phyloP scores from a whole-genome alignment of 352 stramenopile species.

The Pythium angustatum region DNA sequence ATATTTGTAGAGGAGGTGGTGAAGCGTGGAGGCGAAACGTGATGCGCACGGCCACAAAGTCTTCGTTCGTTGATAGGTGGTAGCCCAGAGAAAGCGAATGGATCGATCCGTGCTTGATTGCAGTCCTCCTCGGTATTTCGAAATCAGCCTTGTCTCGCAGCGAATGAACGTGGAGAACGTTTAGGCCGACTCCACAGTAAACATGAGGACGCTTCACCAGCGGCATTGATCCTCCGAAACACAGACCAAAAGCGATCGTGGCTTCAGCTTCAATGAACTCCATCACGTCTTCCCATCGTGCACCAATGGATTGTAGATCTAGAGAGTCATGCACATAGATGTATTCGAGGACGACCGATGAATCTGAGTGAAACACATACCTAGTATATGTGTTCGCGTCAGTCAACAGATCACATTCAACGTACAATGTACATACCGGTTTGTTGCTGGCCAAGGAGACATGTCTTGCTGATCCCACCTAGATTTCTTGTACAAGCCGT shows the following conservation, averaged over 20 bases:
- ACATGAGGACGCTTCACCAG: background rate
- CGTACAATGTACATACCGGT: constrained; percentile 1
- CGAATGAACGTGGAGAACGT: constrained; percentile 13
- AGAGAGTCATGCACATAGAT: constrained; percentile 18
- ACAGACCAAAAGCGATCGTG: constrained; percentile 6
- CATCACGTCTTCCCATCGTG: constrained; percentile 19
- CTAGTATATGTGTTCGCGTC: background rate
- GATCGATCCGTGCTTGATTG: background rate
- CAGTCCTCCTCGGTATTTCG: background rate
- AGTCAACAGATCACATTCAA: background rate
- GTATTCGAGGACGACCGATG: constrained; percentile 21
- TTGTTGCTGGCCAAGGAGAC: background rate
- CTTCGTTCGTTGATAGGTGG: constrained; percentile 13
- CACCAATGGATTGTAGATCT: background rate
- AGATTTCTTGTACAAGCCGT: constrained; percentile 12
- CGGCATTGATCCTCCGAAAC: background rate
- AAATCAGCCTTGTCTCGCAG: constrained; percentile 4
- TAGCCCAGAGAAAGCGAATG: constrained; percentile 20
- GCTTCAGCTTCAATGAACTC: constrained; percentile 14
- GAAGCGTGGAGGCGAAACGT: constrained; percentile 17
- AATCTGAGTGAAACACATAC: constrained; percentile 21
- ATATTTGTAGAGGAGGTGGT: background rate
- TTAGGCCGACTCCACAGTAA: constrained; percentile 17
- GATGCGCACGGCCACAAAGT: constrained; percentile 20
- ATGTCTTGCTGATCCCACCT: constrained; percentile 22